Evolutionary conservation across 2,329 filamentous ascomycete species (phyloP).

Genomic region (Microcyclospora pomicola): DNA sequence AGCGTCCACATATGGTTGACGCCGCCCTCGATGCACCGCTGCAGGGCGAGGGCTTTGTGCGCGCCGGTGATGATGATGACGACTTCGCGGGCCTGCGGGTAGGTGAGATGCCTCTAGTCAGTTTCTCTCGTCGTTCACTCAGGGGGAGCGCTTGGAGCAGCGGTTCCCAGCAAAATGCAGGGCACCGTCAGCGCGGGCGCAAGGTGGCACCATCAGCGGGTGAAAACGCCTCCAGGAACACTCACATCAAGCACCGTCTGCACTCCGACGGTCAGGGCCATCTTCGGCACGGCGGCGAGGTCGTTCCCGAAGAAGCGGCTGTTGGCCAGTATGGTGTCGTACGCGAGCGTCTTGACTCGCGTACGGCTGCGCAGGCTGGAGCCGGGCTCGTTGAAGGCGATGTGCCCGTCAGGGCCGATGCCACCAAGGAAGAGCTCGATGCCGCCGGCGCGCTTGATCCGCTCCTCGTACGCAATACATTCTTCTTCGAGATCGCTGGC

Average conservation of each 20-base stretch:
- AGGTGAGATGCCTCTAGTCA: slow-evolving; percentile 7
- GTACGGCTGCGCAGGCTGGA: slow-evolving; percentile 65
- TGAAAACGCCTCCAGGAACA: background rate
- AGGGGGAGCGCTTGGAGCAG: too few species aligned
- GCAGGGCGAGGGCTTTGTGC: slow-evolving; percentile 66
- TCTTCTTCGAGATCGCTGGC: slow-evolving; percentile 61
- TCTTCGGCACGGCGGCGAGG: slow-evolving; percentile 58
- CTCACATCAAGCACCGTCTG: slow-evolving; percentile 61
- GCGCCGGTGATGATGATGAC: slow-evolving; percentile 71
- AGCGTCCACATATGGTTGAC: slow-evolving; percentile 89
- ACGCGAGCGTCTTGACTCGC: slow-evolving; percentile 73
- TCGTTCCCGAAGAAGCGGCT: slow-evolving; percentile 72
- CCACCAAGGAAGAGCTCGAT: slow-evolving; percentile 79
- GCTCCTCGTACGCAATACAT: slow-evolving; percentile 65
- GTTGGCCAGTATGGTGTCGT: slow-evolving; percentile 77
- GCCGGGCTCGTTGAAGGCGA: slow-evolving; percentile 83
- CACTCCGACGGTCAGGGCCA: slow-evolving; percentile 74
- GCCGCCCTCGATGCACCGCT: slow-evolving; percentile 67
- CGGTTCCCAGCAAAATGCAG: background rate
- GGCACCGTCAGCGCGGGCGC: too few species aligned
- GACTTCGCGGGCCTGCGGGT: slow-evolving; percentile 52
- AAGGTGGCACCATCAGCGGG: too few species aligned
- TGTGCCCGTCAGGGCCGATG: slow-evolving; percentile 75
- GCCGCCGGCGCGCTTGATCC: slow-evolving; percentile 59
- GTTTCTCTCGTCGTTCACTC: background rate